Evolutionary conservation across 129 eudicot genomes (phyloP).

Genomic region (Flaveria linearis): DNA sequence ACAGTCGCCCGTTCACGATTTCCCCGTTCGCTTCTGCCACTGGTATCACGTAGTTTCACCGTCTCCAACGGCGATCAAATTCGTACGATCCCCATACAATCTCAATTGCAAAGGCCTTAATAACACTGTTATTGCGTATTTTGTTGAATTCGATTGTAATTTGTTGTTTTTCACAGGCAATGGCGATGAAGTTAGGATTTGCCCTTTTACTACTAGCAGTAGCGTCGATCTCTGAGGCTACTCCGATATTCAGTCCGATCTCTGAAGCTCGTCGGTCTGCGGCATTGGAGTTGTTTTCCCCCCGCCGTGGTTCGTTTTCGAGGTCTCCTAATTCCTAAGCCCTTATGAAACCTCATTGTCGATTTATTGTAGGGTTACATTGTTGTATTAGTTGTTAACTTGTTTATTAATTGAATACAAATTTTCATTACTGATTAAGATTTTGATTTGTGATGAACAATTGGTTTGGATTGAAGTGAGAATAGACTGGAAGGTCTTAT

Average conservation of each 20-base stretch:
- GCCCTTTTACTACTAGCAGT: slow-evolving; percentile 34
- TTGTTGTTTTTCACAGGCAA: slow-evolving; percentile 32
- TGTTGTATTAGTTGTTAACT: background rate
- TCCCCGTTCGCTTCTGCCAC: too few relatives aligned
- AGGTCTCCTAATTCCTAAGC: slow-evolving; percentile 49
- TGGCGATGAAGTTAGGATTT: slow-evolving; percentile 50
- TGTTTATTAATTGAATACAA: background rate
- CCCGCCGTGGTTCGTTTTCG: slow-evolving; percentile 43
- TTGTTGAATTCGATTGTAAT: background rate
- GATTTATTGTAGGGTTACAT: background rate
- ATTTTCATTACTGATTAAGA: background rate
- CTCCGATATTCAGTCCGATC: slow-evolving; percentile 53
- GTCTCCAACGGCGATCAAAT: too few relatives aligned
- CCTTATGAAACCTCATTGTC: slow-evolving; percentile 32
- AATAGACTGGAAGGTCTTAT: background rate
- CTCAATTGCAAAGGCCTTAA: background rate
- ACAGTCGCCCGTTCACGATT: too few relatives aligned
- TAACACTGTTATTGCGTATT: background rate
- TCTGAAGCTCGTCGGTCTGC: slow-evolving; percentile 68
- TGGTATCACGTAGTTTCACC: too few relatives aligned
- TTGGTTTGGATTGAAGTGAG: too few relatives aligned
- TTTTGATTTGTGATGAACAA: background rate
- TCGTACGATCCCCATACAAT: too few relatives aligned
- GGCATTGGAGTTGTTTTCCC: slow-evolving; percentile 52
- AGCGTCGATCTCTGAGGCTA: slow-evolving; percentile 51